Base-by-base conservation (phyloP, 1,284 basidiomycete genomes). In the Phaffia rhodozyma region DNA sequence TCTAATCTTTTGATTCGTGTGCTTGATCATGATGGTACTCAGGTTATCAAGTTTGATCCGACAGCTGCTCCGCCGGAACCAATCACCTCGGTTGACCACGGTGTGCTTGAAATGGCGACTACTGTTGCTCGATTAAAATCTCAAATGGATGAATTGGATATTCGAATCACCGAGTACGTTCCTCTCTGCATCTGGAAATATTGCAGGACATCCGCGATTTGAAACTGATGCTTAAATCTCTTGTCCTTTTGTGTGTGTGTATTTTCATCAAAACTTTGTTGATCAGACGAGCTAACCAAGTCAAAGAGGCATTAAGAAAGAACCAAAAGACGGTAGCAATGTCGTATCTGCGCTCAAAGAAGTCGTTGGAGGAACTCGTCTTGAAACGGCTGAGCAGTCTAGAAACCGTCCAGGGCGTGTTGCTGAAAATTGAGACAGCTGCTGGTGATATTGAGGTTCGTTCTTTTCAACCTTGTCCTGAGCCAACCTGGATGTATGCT, bases 361-460 rank as follows among this genome's bases (percentile, higher is more conserved):
- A 91, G 72, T 82, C 83, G 60, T 78, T 93, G 4, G 85, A 93
- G 70, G 86, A 87, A 2, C 75, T 93, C 1, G 77, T 93, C 30
- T 76, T 76, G 30, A 88, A 90, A 72, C 85, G 91, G 25, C 75
- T 91, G 0, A 81, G 78, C 0, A 84, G 89, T 0, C 77, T 89
- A 1, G 83, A 86, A 60, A 89, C 85, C 51, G 77, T 97, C 16
- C 83, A 86, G 65, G 76, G 80, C 1, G 89, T 92, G 0, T 75
- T 96, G 23, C 77, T 89, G 60, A 83, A 84, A 58, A 87, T 97
- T 3, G 91, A 97, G 75, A 83, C 85, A 21, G 89, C 93, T 25
- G 87, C 87, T 54, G 86, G 86, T 5, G 89, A 97, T 74, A 81
- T 92, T 7, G 86, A 92, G 79, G 90, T 91, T 72, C 63, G 74